Base-by-base conservation (phyloP, 176 grass and related monocot genomes). In the Ensete glaucum region DNA sequence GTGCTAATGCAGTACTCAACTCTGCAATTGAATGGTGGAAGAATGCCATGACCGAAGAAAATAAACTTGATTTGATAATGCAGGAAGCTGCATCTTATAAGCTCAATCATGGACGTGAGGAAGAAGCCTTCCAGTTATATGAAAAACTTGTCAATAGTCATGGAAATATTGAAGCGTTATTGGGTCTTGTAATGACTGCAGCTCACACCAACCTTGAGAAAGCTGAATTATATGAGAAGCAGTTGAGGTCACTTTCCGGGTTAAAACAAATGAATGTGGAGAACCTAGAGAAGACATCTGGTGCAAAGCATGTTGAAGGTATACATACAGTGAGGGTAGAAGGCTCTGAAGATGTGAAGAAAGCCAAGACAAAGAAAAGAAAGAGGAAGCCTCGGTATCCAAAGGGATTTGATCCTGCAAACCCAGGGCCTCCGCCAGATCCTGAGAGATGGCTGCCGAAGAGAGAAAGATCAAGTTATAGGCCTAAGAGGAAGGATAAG, bases 401-500 rank as follows among this genome's bases (percentile, higher is more conserved):
- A 6, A 98, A 93, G 81, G 88, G 84, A 55, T 98, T 89, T 21
- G 88, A 98, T 75, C 86, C 88, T 65, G 90, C 88, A 2, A 98
- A 93, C 69, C 90, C 84, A 1, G 90, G 94, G 16, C 94, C 94
- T 12, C 86, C 88, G 54, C 88, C 94, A 1, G 94, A 98, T 79
- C 90, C 94, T 17, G 90, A 93, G 79, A 93, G 94, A 83, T 98
- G 90, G 94, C 73, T 93, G 51, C 90, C 90, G 8, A 93, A 85
- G 85, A 89, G 87, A 84, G 94, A 98, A 73, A 77, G 94, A 26
- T 89, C 90, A 20, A 93, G 82, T 80, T 93, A 98, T 20, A 83
- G 85, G 56, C 94, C 93, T n/a, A 98, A 91, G 85, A 91, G 94
- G 80, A 93, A 90, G 63, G 87, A 98, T 70, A 93, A 91, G 80